Percentiles rank a stretch among this genome's conserved stretches.
These are phyloP conservation scores for Erysiphe pulchra DNA, from an alignment of 2,329 filamentous ascomycete genomes.

Conservation along the genomic window DNA sequence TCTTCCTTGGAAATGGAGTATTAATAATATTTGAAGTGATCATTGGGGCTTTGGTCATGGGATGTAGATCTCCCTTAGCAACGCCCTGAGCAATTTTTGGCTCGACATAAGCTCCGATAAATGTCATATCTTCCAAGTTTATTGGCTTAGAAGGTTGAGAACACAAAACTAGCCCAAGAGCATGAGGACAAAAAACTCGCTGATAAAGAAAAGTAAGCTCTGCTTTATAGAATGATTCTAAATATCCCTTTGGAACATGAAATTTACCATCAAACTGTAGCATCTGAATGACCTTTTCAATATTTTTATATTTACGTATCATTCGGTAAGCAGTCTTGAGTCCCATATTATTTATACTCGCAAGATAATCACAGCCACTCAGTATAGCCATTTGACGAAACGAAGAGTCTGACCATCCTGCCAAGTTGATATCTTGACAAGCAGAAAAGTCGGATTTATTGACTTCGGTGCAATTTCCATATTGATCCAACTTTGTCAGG, in stretches of 20 bases:
- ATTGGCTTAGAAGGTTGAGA: constrained; percentile 38
- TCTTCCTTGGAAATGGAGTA: background rate
- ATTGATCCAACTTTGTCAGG: constrained; percentile 80
- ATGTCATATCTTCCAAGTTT: constrained; percentile 46
- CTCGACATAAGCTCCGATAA: constrained; percentile 52
- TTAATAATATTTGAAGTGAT: constrained; percentile 5
- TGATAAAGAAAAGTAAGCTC: constrained; percentile 87
- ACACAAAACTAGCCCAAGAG: constrained; percentile 46
- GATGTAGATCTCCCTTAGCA: constrained; percentile 61
- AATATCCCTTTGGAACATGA: constrained; percentile 54
- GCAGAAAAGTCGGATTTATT: constrained; percentile 71
- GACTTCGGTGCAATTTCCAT: constrained; percentile 81
- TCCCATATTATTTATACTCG: constrained; percentile 61
- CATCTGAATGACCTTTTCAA: constrained; percentile 59
- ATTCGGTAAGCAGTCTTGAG: constrained; percentile 83
- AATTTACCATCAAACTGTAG: constrained; percentile 76
- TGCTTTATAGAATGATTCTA: constrained; percentile 58
- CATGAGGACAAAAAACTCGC: constrained; percentile 68
- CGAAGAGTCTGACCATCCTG: constrained; percentile 75
- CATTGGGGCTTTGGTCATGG: constrained; percentile 52
- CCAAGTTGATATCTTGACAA: constrained; percentile 65
- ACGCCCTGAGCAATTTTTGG: constrained; percentile 45
- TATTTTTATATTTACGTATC: constrained; percentile 68
- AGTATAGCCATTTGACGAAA: constrained; percentile 92
- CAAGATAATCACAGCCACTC: constrained; percentile 89